Evolutionary conservation across 2,329 filamentous ascomycete genomes (phyloP), one percentile per base, ranked within the genome.

Genomic region (Fusarium sp.): DNA sequence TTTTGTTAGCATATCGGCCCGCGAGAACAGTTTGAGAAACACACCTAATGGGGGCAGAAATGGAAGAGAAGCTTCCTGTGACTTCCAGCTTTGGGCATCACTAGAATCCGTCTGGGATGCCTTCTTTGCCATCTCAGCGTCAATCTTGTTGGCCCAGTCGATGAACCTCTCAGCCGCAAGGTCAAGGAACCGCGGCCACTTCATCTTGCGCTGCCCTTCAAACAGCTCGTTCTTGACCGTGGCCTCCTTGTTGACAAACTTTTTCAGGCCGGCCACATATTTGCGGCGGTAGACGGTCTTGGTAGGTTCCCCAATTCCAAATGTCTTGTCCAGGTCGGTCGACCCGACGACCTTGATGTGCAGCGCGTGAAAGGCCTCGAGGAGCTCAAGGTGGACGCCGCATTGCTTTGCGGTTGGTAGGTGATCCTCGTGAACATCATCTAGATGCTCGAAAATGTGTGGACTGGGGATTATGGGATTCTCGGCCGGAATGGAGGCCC

Each of bases 311-410:
- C 54, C 63, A 50, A 67, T 47, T 5, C 60, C 63, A 40, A 73
- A 73, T 3, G 59, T 46, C 37, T 41, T 30, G 30, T 67, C 72
- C 1, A 75, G 56, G 7, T 39, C 23, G 23, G 43, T 37, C 6
- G 70, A 73, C 7, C 48, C 55, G 8, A 75, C 41, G 39, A 75
- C 52, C 1, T 46, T 65, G 6, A 64, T 53, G n/a, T 83, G 84
- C 28, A 91, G 78, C 48, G 85, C 82, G 48, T 87, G 83, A 44
- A 91, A 83, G 8, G 84, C 83, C 64, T 90, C 85, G 3, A 91
- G 81, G 2, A 91, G 79, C 73, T 90, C 89, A 11, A 91, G 81
- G 76, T 91, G 89, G 2, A 84, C 85, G 18, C 87, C 85, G 69
- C 87, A 89, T 44, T 78, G 66, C 48, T 46, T 47, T 37, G 41